These are phyloP conservation scores for Aureobasidium lini DNA, from an alignment of 2,329 filamentous ascomycete genomes.

Conservation along the genomic window DNA sequence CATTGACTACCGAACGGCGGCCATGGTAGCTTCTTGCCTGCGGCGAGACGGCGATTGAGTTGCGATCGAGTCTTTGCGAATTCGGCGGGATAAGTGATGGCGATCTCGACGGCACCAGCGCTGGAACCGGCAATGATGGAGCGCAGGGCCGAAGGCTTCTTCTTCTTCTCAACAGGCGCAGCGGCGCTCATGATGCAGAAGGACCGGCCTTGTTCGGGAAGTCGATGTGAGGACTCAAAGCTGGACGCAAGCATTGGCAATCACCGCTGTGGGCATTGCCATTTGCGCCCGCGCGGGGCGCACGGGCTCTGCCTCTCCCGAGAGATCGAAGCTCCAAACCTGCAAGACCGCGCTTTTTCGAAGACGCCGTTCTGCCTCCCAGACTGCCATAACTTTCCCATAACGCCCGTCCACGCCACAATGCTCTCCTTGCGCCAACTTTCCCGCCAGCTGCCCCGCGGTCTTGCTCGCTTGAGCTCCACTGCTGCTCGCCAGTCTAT, in stretches of 20 bases:
- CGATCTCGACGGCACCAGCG: constrained; percentile 92
- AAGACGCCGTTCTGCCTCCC: neutral
- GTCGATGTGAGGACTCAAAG: neutral
- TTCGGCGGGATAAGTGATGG: constrained; percentile 91
- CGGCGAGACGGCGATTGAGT: constrained; percentile 75
- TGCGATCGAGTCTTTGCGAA: constrained; percentile 95
- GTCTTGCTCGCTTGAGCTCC: constrained; percentile 34
- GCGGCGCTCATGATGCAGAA: constrained; percentile 11
- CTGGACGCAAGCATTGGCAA: neutral
- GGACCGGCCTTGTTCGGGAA: neutral
- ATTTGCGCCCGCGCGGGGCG: neutral
- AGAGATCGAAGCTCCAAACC: neutral
- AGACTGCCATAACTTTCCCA: neutral
- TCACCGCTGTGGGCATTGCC: neutral
- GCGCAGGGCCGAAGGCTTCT: constrained; percentile 68
- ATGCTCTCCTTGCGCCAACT: constrained; percentile 42
- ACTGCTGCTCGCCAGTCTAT: constrained; percentile 29
- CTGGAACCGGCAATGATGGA: constrained; percentile 87
- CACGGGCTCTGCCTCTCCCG: no score
- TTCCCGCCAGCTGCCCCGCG: constrained; percentile 38
- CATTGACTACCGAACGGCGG: constrained; percentile 88
- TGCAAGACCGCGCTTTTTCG: neutral
- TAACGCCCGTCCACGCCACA: constrained; percentile 10
- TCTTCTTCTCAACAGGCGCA: constrained; percentile 20
- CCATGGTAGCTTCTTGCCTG: constrained; percentile 84